phyloP scores from a whole-genome alignment of 257 asterid genomes.

The Osmanthus fragrans region DNA sequence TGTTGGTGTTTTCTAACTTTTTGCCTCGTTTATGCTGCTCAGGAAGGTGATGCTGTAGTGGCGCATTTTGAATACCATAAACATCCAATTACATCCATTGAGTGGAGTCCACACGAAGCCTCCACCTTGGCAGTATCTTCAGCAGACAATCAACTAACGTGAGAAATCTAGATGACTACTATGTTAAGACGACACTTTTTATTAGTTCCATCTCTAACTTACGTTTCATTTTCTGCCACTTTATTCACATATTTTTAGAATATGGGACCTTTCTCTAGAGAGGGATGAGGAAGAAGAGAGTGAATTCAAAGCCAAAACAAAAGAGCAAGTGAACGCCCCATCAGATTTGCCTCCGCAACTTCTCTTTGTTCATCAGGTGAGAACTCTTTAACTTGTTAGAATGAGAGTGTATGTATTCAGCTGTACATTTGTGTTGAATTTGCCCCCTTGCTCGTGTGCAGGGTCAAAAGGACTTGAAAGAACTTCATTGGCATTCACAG shows the following conservation, averaged over 20 bases:
- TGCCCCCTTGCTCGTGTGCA: constrained; percentile 27
- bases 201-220: neutral
- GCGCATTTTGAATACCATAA: constrained; percentile 86
- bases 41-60: constrained; percentile 80
- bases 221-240: neutral
- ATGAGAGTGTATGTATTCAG: neutral
- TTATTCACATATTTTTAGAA: constrained; percentile 35
- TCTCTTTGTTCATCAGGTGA: constrained; percentile 95
- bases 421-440: neutral
- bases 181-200: neutral
- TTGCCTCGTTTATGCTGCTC: constrained; percentile 6
- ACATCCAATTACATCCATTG: constrained; percentile 94
- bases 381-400: neutral
- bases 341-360: constrained; percentile 91
- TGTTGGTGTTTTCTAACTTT: neutral
- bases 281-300: constrained; percentile 97
- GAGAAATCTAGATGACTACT: constrained; percentile 27
- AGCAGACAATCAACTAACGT: constrained; percentile 88
- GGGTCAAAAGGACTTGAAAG: constrained; percentile 98
- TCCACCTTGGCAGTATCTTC: constrained; percentile 91
- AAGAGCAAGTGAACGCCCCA: constrained; percentile 76
- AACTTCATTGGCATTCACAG: constrained; percentile 91
- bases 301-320: constrained; percentile 71
- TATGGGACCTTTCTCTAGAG: constrained; percentile 95
- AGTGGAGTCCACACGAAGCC: constrained; percentile 97